Percentiles rank a stretch among this genome's conserved stretches.
Conservation (phyloP, 2,329 filamentous ascomycete genomes). For the Teratosphaeria gauchensis region DNA sequence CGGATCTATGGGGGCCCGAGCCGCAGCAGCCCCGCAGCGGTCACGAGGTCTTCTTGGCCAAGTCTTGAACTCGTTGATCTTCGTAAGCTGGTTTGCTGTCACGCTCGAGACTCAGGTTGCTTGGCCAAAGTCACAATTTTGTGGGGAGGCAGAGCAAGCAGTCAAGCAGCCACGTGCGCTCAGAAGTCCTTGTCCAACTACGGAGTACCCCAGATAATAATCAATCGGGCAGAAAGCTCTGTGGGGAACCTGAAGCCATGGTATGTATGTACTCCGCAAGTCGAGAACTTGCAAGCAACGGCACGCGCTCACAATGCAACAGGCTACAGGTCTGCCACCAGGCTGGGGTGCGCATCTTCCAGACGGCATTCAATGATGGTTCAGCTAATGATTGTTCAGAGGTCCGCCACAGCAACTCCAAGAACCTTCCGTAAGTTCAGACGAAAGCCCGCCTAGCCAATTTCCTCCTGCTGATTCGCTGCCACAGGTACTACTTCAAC, state of each 20-base stretch:
- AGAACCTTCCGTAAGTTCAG: background rate
- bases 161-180: background rate
- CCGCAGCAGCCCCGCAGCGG: background rate
- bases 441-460: background rate
- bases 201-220: background rate
- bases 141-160: background rate
- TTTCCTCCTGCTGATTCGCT: background rate
- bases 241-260: background rate
- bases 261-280: background rate
- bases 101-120: background rate
- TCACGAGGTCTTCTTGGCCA: background rate
- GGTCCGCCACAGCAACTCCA: slow-evolving; percentile 2
- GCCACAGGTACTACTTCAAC: slow-evolving; percentile 78
- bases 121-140: background rate
- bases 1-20: background rate
- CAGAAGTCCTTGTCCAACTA: background rate
- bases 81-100: background rate
- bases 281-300: background rate
- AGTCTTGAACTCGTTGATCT: background rate
- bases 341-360: slow-evolving; percentile 1
- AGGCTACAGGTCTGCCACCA: slow-evolving; percentile 24
- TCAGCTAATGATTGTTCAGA: background rate
- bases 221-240: background rate
- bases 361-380: background rate
- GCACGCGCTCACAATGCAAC: slow-evolving; percentile 1